These are phyloP conservation scores for Lodderomyces pseudojiufengensis DNA, from an alignment of 1,139 yeast species.

Conservation along the genomic window DNA sequence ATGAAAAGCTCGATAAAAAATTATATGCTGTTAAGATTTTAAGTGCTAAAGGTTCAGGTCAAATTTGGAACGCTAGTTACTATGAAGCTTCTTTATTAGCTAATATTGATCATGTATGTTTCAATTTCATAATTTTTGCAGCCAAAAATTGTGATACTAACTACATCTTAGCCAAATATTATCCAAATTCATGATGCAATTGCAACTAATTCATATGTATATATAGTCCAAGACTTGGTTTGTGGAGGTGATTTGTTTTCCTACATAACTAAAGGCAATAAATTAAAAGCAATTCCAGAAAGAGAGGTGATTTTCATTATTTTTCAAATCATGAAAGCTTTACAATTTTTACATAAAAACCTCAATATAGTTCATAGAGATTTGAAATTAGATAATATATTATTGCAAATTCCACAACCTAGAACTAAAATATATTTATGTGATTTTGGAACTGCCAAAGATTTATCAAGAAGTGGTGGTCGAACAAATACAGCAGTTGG, in stretches of 20 bases:
- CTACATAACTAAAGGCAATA: conserved; percentile 45
- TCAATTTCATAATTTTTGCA: conserved; percentile 2
- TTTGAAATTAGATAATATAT: conserved; percentile 50
- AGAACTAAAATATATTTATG: conserved; percentile 52
- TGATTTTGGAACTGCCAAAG: conserved; percentile 66
- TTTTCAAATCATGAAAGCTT: conserved; percentile 53
- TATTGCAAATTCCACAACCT: conserved; percentile 49
- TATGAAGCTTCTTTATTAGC: conserved; percentile 42
- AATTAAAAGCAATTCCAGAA: conserved; percentile 44
- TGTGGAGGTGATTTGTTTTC: conserved; percentile 69
- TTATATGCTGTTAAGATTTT: conserved; percentile 52
- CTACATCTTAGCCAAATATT: conserved; percentile 35
- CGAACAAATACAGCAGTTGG: conserved; percentile 60
- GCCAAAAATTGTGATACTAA: conserved; percentile 14
- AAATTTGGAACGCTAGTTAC: too few relatives aligned
- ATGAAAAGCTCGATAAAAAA: conserved; percentile 5
- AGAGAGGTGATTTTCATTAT: conserved; percentile 51
- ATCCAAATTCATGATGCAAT: conserved; percentile 40
- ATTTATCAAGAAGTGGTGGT: conserved; percentile 12
- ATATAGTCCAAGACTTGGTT: conserved; percentile 49
- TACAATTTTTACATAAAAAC: conserved; percentile 46
- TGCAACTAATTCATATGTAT: conserved; percentile 32
- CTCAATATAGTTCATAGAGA: conserved; percentile 21
- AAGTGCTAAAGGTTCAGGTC: conserved; percentile 16
- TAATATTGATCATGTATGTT: conserved; percentile 37